A percentile compares a stretch with the other conserved stretches of the same genome.
Evolutionary conservation across 2,329 filamentous ascomycete genomes (phyloP).

Genomic region (Domatiomyces globalis): DNA sequence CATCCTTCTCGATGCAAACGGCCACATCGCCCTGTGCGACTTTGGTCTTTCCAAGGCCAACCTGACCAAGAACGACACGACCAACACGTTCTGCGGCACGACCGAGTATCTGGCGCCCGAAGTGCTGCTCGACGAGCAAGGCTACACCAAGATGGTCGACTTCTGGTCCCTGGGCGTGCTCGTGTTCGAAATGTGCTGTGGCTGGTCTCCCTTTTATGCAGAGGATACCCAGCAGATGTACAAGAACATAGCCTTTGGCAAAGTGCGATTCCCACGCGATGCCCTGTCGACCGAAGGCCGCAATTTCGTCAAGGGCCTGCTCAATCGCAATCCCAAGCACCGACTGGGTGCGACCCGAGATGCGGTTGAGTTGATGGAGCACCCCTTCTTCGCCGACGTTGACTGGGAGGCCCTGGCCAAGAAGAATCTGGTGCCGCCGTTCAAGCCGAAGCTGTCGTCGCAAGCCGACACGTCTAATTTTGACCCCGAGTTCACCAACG

Average conservation of each 20-base stretch:
- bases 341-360: conserved; percentile 80
- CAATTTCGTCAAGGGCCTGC: conserved; percentile 93
- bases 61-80: conserved; percentile 89
- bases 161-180: conserved; percentile 97
- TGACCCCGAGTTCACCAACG: conserved; percentile 95
- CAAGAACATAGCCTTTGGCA: conserved; percentile 99
- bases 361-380: conserved; percentile 83
- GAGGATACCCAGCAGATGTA: conserved; percentile 99
- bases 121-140: conserved; percentile 85
- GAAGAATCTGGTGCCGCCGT: conserved; percentile 89
- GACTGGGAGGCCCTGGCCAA: conserved; percentile 79
- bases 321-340: conserved; percentile 95
- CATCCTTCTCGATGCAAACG: conserved; percentile 89
- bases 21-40: conserved; percentile 93
- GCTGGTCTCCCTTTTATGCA: conserved; percentile 97
- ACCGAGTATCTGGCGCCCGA: conserved; percentile 96
- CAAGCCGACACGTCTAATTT: conserved; percentile 97
- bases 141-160: conserved; percentile 99
- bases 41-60: conserved; percentile 97
- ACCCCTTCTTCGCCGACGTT: conserved; percentile 87
- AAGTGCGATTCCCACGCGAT: conserved; percentile 89
- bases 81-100: conserved; percentile 96
- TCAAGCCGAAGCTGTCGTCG: conserved; percentile 93
- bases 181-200: conserved; percentile 99
- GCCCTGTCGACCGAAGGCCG: conserved; percentile 86